Evolutionary conservation across 805 yeast species (phyloP), one percentile per base, ranked within the genome.

Genomic region (Wickerhamiella sergipiensis): DNA sequence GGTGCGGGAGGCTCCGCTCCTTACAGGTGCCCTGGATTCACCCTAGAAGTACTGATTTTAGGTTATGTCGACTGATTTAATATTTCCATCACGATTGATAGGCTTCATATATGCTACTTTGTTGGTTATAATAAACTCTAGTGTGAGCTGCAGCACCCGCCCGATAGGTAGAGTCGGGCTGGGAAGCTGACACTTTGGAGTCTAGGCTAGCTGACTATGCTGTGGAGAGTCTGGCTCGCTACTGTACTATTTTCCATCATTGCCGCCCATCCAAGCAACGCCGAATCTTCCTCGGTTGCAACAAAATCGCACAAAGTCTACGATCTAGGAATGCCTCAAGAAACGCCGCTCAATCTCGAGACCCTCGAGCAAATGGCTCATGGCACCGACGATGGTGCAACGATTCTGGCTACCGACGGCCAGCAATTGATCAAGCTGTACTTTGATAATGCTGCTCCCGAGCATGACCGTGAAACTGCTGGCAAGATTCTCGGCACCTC

Each of bases 401-500:
- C 65, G 48, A 67, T 81, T 22, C 62, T 67, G 9, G 58, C 59
- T 1, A 53, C 69, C 13, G 55, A 57, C 15, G 62, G 63, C 8
- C 52, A 53, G 6, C 38, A 59, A n/a, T 57, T 63, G 23, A 39
- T 59, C 21, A 22, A 52, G 2, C 18, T 55, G 18, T 54, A 49
- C 29, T 23, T 31, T 18, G 49, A 39, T 12, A 19, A 22, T 18
- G 17, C 21, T 6, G 31, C 24, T 8, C 46, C 48, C 13, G 3
- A 44, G 7, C 43, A 26, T n/a, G 31, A 45, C n/a, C 44, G 49
- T 50, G 92, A 86, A 52, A 58, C 75, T 44, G 64, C 79, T 1
- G 74, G 79, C 13, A 70, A 87, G 53, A 70, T 83, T 26, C 68
- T 88, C 52, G 81, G 84, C 0, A 73, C 85, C 5, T 66, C 89